These are phyloP conservation scores for Cladosporium sp. DNA, from an alignment of 2,329 filamentous ascomycete genomes.

Conservation along the genomic window DNA sequence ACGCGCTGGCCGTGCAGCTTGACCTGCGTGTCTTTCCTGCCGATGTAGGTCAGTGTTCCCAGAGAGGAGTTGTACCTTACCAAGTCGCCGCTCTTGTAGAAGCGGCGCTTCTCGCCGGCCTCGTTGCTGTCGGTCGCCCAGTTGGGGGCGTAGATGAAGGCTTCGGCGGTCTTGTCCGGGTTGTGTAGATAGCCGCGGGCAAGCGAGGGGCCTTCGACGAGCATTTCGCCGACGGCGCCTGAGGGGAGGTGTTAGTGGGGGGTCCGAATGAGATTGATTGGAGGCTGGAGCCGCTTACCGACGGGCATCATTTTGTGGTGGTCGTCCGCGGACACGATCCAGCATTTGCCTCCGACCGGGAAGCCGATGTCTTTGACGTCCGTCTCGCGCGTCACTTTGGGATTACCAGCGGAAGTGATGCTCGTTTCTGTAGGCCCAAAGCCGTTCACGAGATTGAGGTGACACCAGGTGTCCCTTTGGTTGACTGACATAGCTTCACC, in stretches of 20 bases:
- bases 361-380: constrained; percentile 7
- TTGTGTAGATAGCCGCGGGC: constrained; percentile 37
- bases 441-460: constrained; percentile 5
- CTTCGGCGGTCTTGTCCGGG: constrained; percentile 21
- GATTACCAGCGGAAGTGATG: constrained; percentile 1
- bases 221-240: constrained; percentile 34
- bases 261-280: too few species aligned
- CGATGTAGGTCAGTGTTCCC: constrained; percentile 18
- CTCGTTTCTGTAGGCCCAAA: constrained; percentile 13
- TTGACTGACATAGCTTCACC: constrained; percentile 8
- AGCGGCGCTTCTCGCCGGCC: constrained; percentile 1
- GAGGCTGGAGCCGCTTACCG: neutral
- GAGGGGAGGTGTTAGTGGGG: neutral
- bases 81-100: constrained; percentile 23
- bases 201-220: constrained; percentile 40
- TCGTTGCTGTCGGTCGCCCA: constrained; percentile 9
- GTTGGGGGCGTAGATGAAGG: constrained; percentile 24
- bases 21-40: constrained; percentile 18
- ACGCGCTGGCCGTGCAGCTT: constrained; percentile 21
- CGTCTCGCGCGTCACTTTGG: constrained; percentile 5
- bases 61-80: constrained; percentile 18
- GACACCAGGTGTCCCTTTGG: constrained; percentile 4
- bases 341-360: neutral
- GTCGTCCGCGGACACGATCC: constrained; percentile 8
- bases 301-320: constrained; percentile 10